Percentiles rank a stretch among this genome's conserved stretches.
Evolutionary conservation across 805 yeast species (phyloP).

Genomic region (Ascoidea asiatica): DNA sequence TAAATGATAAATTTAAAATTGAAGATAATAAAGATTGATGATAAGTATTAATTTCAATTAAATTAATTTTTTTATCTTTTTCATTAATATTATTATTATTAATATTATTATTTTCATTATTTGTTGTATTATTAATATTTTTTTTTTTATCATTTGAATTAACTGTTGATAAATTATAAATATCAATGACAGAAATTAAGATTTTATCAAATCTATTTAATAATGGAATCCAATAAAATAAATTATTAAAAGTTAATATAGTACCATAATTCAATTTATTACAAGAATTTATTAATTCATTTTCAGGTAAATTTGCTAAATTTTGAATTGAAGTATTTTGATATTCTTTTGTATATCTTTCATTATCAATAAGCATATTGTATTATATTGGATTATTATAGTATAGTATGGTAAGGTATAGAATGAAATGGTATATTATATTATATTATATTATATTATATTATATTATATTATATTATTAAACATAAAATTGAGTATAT

Average conservation of each 20-base stretch:
- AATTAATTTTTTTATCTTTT: slow-evolving; percentile 34
- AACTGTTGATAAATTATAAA: slow-evolving; percentile 26
- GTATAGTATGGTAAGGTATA: background rate
- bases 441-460: no score
- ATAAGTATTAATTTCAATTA: slow-evolving; percentile 49
- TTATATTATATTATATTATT: no score
- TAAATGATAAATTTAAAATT: slow-evolving; percentile 38
- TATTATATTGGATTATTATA: background rate
- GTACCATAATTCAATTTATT: slow-evolving; percentile 15
- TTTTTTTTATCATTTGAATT: slow-evolving; percentile 25
- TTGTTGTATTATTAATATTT: slow-evolving; percentile 27
- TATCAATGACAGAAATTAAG: slow-evolving; percentile 36
- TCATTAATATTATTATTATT: slow-evolving; percentile 3
- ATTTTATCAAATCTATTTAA: slow-evolving; percentile 65
- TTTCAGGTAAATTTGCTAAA: slow-evolving; percentile 22
- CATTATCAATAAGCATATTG: slow-evolving; percentile 1
- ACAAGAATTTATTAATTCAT: slow-evolving; percentile 27
- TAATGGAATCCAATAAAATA: slow-evolving; percentile 66
- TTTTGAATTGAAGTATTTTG: slow-evolving; percentile 19
- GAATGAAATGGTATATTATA: background rate
- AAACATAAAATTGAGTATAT: no score
- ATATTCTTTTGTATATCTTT: slow-evolving; percentile 1
- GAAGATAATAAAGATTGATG: slow-evolving; percentile 49
- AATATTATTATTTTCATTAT: no score
- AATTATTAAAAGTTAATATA: slow-evolving; percentile 15